Evolutionary conservation across 352 stramenopile genomes (phyloP), one percentile per base, ranked within the genome.

Genomic region (Pythium sp.): DNA sequence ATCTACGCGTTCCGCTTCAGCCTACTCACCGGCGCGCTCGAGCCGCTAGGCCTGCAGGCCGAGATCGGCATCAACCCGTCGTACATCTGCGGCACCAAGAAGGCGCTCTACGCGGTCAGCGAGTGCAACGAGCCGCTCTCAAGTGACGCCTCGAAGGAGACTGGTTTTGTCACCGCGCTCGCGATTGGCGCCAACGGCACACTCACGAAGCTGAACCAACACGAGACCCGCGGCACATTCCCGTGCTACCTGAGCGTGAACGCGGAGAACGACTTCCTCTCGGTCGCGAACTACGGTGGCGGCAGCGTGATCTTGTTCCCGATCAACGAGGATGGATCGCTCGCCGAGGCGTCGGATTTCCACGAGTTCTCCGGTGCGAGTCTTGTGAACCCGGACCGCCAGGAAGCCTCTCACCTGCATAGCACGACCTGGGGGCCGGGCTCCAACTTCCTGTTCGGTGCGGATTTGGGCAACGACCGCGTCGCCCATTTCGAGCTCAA

Each of bases 361-460:
- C 75, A 86, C 47, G 57, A 71, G 38, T 91, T 86, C 58, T 28
- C 74, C 6, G 81, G 80, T 5, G 72, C 70, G 20, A 90, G 79
- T 51, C 49, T 77, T 22, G 85, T 73, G 9, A 75, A 81, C 28
- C 78, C 82, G 0, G 80, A 87, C 47, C 84, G 86, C 38, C 87
- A 93, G 67, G 85, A 95, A 46, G 86, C 84, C 3, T 73, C 87
- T 0, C 87, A 95, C 65, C 66, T 92, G 51, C 87, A 95, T 74
- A 93, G 85, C 65, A 84, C 82, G 34, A 83, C 72, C n/a, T 95
- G 85, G 86, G 74, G 71, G 0, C 41, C 80, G 14, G 62, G 73
- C 49, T 69, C 70, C 18, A 68, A 75, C 56, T 76, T 58, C 0
- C 67, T 92, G 15, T 65, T 91, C 2, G 84, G 76, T 5, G 76